Evolutionary conservation across 371 early-diverging fungal species (phyloP).

Genomic region (Nematocida minor): DNA sequence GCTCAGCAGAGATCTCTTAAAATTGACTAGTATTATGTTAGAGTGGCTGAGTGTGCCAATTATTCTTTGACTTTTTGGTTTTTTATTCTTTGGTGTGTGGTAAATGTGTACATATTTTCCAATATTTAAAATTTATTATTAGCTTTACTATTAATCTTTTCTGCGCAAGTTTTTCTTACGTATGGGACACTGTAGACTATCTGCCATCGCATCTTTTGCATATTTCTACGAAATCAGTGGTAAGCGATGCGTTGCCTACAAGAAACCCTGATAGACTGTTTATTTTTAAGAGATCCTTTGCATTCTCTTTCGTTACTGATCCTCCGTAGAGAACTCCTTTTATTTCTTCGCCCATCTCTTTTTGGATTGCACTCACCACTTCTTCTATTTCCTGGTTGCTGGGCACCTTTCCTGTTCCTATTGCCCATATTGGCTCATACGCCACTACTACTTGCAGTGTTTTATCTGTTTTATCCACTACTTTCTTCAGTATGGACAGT

Average conservation of each 20-base stretch:
- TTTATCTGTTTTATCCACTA: neutral
- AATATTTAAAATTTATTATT: no score
- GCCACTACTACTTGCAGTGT: constrained; percentile 68
- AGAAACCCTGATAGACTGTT: constrained; percentile 93
- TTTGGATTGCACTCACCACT: constrained; percentile 48
- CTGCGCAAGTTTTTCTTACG: no score
- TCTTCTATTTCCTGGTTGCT: constrained; percentile 73
- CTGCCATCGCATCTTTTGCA: constrained; percentile 1
- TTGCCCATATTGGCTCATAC: constrained; percentile 99
- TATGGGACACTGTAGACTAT: no score
- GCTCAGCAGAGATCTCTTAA: no score
- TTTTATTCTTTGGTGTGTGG: no score
- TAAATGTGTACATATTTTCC: no score
- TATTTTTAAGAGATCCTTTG: constrained; percentile 68
- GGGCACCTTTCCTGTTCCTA: constrained; percentile 94
- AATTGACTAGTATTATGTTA: no score
- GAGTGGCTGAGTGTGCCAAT: no score
- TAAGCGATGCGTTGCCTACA: constrained; percentile 92
- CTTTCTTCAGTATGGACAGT: neutral
- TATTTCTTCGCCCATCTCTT: constrained; percentile 45
- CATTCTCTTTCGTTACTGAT: constrained; percentile 76
- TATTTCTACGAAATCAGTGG: constrained; percentile 65
- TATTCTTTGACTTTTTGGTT: no score
- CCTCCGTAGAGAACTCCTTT: constrained; percentile 92
- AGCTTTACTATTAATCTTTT: no score